These are phyloP conservation scores for Parasitella parasitica DNA, from an alignment of 371 early-diverging fungal species.

Conservation along the genomic window DNA sequence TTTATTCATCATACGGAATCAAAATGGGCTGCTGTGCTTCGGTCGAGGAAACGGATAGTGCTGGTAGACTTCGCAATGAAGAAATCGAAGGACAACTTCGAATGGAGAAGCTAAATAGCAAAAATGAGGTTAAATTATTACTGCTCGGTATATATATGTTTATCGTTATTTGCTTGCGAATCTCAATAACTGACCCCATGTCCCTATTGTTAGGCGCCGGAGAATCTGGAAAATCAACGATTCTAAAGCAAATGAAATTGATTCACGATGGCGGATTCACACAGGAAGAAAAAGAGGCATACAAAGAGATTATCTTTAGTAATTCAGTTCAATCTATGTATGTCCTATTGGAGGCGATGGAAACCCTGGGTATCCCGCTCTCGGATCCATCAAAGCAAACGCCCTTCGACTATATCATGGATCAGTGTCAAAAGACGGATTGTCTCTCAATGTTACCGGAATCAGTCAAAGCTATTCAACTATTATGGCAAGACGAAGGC, in stretches of 20 bases:
- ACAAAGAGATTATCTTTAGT: conserved; percentile 92
- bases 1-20: not conserved
- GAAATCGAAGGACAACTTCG: conserved; percentile 89
- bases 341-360: conserved; percentile 94
- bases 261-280: conserved; percentile 95
- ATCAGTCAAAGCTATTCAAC: conserved; percentile 73
- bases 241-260: conserved; percentile 96
- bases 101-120: conserved; percentile 73
- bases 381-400: conserved; percentile 59
- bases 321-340: conserved; percentile 94
- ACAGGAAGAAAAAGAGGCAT: conserved; percentile 82
- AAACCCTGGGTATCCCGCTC: conserved; percentile 70
- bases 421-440: conserved; percentile 82
- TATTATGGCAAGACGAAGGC: conserved; percentile 84
- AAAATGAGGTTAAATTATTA: conserved; percentile 95
- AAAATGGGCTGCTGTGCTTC: conserved; percentile 92
- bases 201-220: conserved; percentile 76
- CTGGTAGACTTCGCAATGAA: conserved; percentile 77
- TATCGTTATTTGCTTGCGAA: not conserved
- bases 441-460: conserved; percentile 77
- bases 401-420: conserved; percentile 69
- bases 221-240: conserved; percentile 97
- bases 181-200: not conserved
- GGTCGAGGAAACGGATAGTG: conserved; percentile 70
- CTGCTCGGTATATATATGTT: conserved; percentile 71